Conservation (phyloP, 495 filamentous ascomycete species). For the Penicillium waksmanii region DNA sequence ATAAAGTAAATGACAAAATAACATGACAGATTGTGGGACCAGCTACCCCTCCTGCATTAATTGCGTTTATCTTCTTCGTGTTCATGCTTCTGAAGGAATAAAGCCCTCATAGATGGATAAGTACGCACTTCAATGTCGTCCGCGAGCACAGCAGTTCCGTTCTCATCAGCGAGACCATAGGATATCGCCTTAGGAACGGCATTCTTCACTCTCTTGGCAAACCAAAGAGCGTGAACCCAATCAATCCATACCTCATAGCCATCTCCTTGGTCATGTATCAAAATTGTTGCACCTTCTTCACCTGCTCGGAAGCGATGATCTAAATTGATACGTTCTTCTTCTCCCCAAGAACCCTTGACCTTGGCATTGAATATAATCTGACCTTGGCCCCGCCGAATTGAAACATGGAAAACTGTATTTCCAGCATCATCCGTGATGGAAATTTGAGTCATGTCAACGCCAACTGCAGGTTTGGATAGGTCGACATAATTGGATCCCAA, state of each 20-base stretch:
- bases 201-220: constrained; percentile 7
- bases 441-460: constrained; percentile 12
- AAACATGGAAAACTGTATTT: constrained; percentile 12
- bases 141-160: constrained; percentile 3
- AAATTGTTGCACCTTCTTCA: constrained; percentile 11
- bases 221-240: constrained; percentile 12
- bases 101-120: constrained; percentile 14
- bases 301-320: constrained; percentile 5
- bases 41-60: not conserved
- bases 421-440: not conserved
- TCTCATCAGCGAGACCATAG: constrained; percentile 3
- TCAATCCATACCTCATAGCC: constrained; percentile 17
- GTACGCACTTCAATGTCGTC: constrained; percentile 13
- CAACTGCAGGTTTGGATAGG: not conserved
- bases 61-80: constrained; percentile 5
- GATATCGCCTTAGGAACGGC: not conserved
- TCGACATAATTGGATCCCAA: constrained; percentile 10
- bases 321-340: constrained; percentile 6
- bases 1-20: not conserved
- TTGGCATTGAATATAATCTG: constrained; percentile 13
- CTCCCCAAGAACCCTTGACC: constrained; percentile 9
- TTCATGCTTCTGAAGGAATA: constrained; percentile 14
- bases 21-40: too few relatives aligned
- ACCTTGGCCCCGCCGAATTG: constrained; percentile 8
- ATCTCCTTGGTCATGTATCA: constrained; percentile 13